These are phyloP conservation scores for Alternaria hordeiaustralica DNA, from an alignment of 2,329 filamentous ascomycete species.

Conservation along the genomic window DNA sequence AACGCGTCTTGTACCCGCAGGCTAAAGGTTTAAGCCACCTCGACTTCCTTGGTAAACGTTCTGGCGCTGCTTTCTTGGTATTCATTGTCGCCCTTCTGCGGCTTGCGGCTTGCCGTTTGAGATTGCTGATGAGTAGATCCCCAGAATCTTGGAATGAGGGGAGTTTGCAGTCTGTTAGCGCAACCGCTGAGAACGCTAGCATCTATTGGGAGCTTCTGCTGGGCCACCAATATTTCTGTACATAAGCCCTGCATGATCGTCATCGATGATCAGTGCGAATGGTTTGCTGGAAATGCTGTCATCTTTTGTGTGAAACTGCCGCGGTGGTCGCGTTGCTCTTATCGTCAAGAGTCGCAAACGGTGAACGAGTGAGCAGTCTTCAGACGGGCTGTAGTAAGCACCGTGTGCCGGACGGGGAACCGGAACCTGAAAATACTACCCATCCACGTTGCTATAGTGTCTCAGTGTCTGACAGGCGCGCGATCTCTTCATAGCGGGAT, in stretches of 20 bases:
- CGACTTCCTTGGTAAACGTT: neutral
- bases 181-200: slow-evolving; percentile 17
- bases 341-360: slow-evolving; percentile 17
- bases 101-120: slow-evolving; percentile 10
- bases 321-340: slow-evolving; percentile 13
- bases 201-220: slow-evolving; percentile 23
- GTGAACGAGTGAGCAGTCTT: slow-evolving; percentile 5
- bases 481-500: slow-evolving; percentile 27
- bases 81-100: neutral
- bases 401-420: slow-evolving; percentile 17
- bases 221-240: slow-evolving; percentile 49
- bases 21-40: slow-evolving; percentile 16
- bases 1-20: slow-evolving; percentile 16
- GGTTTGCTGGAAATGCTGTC: slow-evolving; percentile 27
- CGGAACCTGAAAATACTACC: neutral
- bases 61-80: neutral
- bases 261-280: slow-evolving; percentile 27
- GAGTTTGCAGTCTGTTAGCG: slow-evolving; percentile 2
- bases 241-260: slow-evolving; percentile 48
- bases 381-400: slow-evolving; percentile 9
- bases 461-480: slow-evolving; percentile 13
- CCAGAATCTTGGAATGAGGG: slow-evolving; percentile 1
- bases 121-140: slow-evolving; percentile 18
- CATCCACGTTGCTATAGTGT: neutral
- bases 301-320: slow-evolving; percentile 26